Conservation (phyloP, 768 basidiomycete species). For the Termitomyces sp. region DNA sequence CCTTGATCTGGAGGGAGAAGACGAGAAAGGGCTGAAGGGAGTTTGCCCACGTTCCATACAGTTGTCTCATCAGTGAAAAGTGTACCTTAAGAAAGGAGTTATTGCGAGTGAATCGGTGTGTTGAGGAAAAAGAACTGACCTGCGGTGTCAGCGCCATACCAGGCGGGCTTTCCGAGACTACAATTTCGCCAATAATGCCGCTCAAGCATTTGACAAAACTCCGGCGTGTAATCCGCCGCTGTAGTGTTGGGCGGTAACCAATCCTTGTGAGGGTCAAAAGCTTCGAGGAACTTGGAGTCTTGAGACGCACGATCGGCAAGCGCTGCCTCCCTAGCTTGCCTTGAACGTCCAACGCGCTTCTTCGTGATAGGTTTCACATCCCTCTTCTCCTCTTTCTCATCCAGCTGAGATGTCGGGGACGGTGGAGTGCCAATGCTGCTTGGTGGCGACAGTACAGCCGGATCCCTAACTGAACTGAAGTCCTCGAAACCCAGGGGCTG, state of each 20-base stretch:
- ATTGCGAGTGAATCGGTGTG: neutral
- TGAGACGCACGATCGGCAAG: conserved; percentile 44
- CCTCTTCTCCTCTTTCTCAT: conserved; percentile 9
- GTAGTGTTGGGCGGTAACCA: conserved; percentile 81
- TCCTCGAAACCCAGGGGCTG: conserved; percentile 20
- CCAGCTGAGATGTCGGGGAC: conserved; percentile 22
- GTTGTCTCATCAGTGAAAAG: conserved; percentile 73
- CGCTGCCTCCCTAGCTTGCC: conserved; percentile 46
- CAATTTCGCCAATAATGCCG: conserved; percentile 91
- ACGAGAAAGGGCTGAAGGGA: conserved; percentile 83
- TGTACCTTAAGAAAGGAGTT: conserved; percentile 38
- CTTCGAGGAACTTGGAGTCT: conserved; percentile 57
- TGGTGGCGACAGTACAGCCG: conserved; percentile 36
- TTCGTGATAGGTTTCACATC: conserved; percentile 26
- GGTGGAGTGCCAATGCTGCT: conserved; percentile 33
- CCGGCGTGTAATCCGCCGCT: conserved; percentile 77
- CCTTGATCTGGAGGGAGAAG: conserved; percentile 67
- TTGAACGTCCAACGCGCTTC: conserved; percentile 34
- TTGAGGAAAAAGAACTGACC: conserved; percentile 42
- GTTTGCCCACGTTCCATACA: conserved; percentile 91
- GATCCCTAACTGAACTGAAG: conserved; percentile 17
- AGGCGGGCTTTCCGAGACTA: conserved; percentile 84
- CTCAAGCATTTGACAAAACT: conserved; percentile 86
- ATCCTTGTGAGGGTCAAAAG: conserved; percentile 66
- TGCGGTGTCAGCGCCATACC: conserved; percentile 97